Evolutionary conservation across 2,329 filamentous ascomycete genomes (phyloP).

Genomic region (Alternaria tenuissima): DNA sequence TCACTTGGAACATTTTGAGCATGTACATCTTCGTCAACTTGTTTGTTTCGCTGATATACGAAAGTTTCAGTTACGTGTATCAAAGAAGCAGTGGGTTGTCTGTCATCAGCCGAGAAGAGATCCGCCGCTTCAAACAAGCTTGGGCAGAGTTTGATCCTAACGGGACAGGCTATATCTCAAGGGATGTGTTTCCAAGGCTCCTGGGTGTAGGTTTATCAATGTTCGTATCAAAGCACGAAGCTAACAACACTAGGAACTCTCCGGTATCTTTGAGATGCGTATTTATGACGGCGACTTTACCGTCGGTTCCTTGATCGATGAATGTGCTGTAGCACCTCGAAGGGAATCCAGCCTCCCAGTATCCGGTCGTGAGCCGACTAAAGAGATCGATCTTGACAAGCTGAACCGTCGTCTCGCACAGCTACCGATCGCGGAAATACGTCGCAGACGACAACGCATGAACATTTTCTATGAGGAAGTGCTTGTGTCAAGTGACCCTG

Average conservation of each 20-base stretch:
- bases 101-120: constrained; percentile 89
- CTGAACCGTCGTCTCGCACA: constrained; percentile 76
- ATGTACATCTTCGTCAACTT: constrained; percentile 99
- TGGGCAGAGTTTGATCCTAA: constrained; percentile 96
- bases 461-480: constrained; percentile 98
- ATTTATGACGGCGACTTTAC: constrained; percentile 94
- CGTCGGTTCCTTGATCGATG: constrained; percentile 84
- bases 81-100: constrained; percentile 94
- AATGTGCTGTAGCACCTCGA: constrained; percentile 70
- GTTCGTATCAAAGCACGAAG: neutral
- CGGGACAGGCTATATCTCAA: constrained; percentile 89
- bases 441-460: constrained; percentile 77
- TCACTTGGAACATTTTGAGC: constrained; percentile 98
- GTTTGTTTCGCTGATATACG: constrained; percentile 98
- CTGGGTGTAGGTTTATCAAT: constrained; percentile 68
- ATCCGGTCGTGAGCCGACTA: constrained; percentile 48
- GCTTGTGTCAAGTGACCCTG: constrained; percentile 88
- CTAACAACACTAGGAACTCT: constrained; percentile 69
- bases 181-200: constrained; percentile 86
- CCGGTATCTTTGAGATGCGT: constrained; percentile 95
- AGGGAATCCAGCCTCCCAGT: constrained; percentile 59
- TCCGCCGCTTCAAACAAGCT: constrained; percentile 95
- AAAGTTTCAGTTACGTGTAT: constrained; percentile 99
- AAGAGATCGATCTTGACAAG: constrained; percentile 73
- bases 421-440: constrained; percentile 79